Percentiles rank a stretch among this genome's conserved stretches.
Evolutionary conservation across 2,329 filamentous ascomycete species (phyloP).

Genomic region (Lachnellula subtilissima): DNA sequence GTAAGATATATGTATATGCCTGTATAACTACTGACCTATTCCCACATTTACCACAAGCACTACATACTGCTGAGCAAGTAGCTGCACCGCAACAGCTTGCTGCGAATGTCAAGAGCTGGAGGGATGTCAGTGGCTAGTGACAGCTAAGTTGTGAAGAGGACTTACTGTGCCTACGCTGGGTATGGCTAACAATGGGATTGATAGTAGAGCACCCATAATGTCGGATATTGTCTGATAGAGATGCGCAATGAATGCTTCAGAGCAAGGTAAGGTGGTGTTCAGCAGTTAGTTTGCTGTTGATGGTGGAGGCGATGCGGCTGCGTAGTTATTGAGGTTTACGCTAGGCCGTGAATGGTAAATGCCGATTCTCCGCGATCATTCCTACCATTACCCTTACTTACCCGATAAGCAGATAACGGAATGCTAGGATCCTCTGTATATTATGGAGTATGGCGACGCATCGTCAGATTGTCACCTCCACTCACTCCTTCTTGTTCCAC

Average conservation of each 20-base stretch:
- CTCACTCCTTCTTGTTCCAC: too few species aligned
- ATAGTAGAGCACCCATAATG: slow-evolving; percentile 85
- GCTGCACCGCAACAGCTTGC: slow-evolving; percentile 95
- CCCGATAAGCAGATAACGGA: too few species aligned
- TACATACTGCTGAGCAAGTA: slow-evolving; percentile 93
- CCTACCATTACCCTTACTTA: too few species aligned
- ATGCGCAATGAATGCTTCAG: neutral
- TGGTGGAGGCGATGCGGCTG: neutral
- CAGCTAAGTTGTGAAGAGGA: slow-evolving; percentile 21
- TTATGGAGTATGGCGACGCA: too few species aligned
- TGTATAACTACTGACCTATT: slow-evolving; percentile 62
- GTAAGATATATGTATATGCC: neutral
- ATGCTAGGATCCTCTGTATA: too few species aligned
- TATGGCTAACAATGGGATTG: slow-evolving; percentile 81
- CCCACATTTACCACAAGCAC: slow-evolving; percentile 91
- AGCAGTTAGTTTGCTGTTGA: neutral
- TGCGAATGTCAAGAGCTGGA: slow-evolving; percentile 67
- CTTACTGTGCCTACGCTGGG: slow-evolving; percentile 82
- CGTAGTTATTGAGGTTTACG: too few species aligned
- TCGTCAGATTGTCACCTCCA: too few species aligned
- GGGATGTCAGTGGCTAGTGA: slow-evolving; percentile 14
- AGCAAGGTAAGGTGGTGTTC: too few species aligned
- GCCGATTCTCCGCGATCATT: too few species aligned
- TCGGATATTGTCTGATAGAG: neutral
- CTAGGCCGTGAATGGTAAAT: too few species aligned